Percentiles rank a stretch among this genome's conserved stretches.
These are phyloP conservation scores for Cladosporium sp. DNA, from an alignment of 2,329 filamentous ascomycete species.

Conservation along the genomic window DNA sequence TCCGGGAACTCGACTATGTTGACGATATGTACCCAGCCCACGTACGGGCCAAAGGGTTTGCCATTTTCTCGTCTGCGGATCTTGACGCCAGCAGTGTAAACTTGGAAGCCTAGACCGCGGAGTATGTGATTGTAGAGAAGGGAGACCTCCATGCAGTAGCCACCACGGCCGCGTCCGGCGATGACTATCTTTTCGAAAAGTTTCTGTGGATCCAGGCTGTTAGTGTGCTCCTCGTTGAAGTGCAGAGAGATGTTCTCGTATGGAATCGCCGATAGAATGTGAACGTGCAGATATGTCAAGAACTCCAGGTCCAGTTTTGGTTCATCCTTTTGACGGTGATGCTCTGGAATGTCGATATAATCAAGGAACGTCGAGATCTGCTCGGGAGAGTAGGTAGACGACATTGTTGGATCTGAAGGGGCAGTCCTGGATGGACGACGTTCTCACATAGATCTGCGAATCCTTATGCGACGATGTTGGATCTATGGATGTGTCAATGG, in stretches of 20 bases:
- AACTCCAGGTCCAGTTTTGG: conserved; percentile 45
- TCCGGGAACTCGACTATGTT: conserved; percentile 53
- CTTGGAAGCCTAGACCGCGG: conserved; percentile 51
- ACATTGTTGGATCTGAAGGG: not conserved
- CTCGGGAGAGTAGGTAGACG: conserved; percentile 18
- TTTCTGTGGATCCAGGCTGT: conserved; percentile 51
- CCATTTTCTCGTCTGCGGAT: conserved; percentile 43
- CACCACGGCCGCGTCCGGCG: conserved; percentile 49
- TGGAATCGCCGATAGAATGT: conserved; percentile 47
- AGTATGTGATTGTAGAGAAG: conserved; percentile 53
- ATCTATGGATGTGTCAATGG: not conserved
- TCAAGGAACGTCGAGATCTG: conserved; percentile 19
- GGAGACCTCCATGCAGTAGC: conserved; percentile 63
- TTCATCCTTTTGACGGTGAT: conserved; percentile 49
- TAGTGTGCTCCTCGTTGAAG: conserved; percentile 49
- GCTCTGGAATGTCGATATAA: conserved; percentile 20
- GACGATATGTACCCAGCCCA: conserved; percentile 42
- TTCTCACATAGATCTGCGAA: not conserved
- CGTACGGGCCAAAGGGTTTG: conserved; percentile 40
- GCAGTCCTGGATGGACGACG: not conserved
- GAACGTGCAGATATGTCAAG: conserved; percentile 28
- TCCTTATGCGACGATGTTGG: not conserved
- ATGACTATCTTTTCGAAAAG: conserved; percentile 54
- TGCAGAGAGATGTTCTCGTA: conserved; percentile 61
- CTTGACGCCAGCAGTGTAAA: conserved; percentile 43